Base-by-base conservation (phyloP, 805 yeast species). In the Jamesozyma gamospora region DNA sequence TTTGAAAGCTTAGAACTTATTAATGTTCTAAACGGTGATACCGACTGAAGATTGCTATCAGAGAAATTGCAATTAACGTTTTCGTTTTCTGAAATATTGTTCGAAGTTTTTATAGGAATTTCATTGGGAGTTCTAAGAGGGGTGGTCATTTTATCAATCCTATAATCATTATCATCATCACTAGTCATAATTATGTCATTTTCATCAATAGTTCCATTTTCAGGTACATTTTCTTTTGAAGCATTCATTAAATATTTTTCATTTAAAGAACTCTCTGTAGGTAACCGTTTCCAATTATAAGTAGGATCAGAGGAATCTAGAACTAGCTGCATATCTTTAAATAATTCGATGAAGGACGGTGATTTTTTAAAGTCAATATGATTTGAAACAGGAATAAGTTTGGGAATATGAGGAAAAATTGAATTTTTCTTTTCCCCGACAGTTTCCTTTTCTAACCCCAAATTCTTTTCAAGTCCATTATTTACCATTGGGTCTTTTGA, bases 221-320 rank as follows among this genome's bases (percentile, higher is more conserved):
- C 17, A 12, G 6, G 4, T 17, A 10, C 12, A 13, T 15, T 18
- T 4, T 28, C 18, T 7, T 6, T 17, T 15, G 9, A 27, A 15
- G 25, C 15, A 15, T 41, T 41, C 6, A 41, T 32, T 28, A 46
- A 15, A 15, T 35, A 37, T 17, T 37, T 34, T 10, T 43, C 41
- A 32, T 44, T 39, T 19, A 43, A 35, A 5, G 57, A 49, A 8
- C 36, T 34, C 9, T 55, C 55, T 18, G 54, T 48, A 1, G 56
- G 45, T 16, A 58, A 39, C 11, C 55, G 49, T 32, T 46, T 53
- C 64, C 64, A 59, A 37, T 58, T 59, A 32, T 54, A 56, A 13
- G 44, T 43, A 9, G 59, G 60, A 42, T 59, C 64, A 13, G 44
- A 37, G 15, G 54, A 58, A 44, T 56, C 64, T 14, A 59, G 41